Percentiles rank a stretch among this genome's conserved stretches.
These are phyloP conservation scores for Curvularia sp. DNA, from an alignment of 2,329 filamentous ascomycete genomes.

Conservation along the genomic window DNA sequence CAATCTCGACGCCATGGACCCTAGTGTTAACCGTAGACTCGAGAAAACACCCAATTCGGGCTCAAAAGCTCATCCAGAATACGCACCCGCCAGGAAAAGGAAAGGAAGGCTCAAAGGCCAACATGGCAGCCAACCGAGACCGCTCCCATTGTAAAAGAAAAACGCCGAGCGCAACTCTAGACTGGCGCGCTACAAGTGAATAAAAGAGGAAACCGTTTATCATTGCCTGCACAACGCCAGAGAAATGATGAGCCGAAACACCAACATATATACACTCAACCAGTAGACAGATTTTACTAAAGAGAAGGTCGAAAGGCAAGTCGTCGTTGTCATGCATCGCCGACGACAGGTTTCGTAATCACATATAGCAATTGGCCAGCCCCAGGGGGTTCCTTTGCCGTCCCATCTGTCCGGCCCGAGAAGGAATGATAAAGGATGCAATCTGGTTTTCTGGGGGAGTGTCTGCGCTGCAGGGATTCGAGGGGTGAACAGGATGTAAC, in stretches of 20 bases:
- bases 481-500: slow-evolving; percentile 23
- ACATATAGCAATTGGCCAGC: slow-evolving; percentile 17
- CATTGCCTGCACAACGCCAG: slow-evolving; percentile 29
- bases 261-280: slow-evolving; percentile 30
- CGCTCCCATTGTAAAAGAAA: background rate
- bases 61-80: slow-evolving; percentile 1
- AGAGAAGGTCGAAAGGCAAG: slow-evolving; percentile 21
- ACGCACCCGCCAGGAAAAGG: slow-evolving; percentile 15
- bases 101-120: slow-evolving; percentile 23
- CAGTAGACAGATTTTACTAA: slow-evolving; percentile 30
- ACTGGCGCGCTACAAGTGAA: slow-evolving; percentile 9
- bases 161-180: slow-evolving; percentile 23
- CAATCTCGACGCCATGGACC: slow-evolving; percentile 17
- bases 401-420: slow-evolving; percentile 17
- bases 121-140: background rate
- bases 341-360: slow-evolving; percentile 22
- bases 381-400: slow-evolving; percentile 16
- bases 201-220: slow-evolving; percentile 15
- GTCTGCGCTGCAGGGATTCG: slow-evolving; percentile 16
- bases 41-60: slow-evolving; percentile 29
- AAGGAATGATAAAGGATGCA: slow-evolving; percentile 24
- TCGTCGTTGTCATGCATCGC: slow-evolving; percentile 21
- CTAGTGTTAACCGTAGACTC: slow-evolving; percentile 24
- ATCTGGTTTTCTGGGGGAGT: slow-evolving; percentile 18
- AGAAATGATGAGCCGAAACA: slow-evolving; percentile 23